Evolutionary conservation across 345 rosid genomes (phyloP), one percentile per base, ranked within the genome.

Genomic region (Rhodamnia argentea): DNA sequence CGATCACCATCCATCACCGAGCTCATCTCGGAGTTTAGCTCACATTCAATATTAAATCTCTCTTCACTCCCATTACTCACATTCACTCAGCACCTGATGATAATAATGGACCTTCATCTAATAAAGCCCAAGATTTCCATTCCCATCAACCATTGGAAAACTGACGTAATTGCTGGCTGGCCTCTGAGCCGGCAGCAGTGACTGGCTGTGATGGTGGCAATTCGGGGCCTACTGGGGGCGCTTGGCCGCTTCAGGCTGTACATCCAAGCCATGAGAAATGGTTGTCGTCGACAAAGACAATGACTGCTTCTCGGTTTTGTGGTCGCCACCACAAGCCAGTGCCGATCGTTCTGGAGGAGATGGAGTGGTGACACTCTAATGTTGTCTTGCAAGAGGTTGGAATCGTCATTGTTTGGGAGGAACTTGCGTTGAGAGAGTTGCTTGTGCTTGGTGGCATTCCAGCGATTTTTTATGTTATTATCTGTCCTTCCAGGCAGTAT

Each of bases 101-200:
- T 64, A 64, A 29, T 64, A 37, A 29, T 14, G 42, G 76, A 29
- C 76, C 22, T 29, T 29, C 42, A 29, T 32, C 32, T 15, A 20
- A 15, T 29, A 64, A 64, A 64, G 76, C 76, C 76, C 76, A 0
- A 64, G 76, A 29, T 64, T 64, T 12, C 23, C 76, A 64, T 64
- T 64, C 42, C 42, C 76, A 29, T 64, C 76, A 29, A 29, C 76
- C 42, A 29, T 64, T 40, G 42, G 42, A 29, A 29, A 2, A 15
- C 42, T 0, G 22, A 64, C 29, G 42, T 29, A 29, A 64, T 0
- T 64, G 23, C 40, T 29, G 42, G 10, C 42, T 29, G 42, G 76
- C 76, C 42, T 64, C 23, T 62, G 23, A 62, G 42, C 23, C 0
- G 23, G 42, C 4, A 11, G 75, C 1, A 4, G 22, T 4, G 0